Evolutionary conservation across 805 yeast species (phyloP), one percentile per base, ranked within the genome.

Genomic region (Spathaspora arborariae): DNA sequence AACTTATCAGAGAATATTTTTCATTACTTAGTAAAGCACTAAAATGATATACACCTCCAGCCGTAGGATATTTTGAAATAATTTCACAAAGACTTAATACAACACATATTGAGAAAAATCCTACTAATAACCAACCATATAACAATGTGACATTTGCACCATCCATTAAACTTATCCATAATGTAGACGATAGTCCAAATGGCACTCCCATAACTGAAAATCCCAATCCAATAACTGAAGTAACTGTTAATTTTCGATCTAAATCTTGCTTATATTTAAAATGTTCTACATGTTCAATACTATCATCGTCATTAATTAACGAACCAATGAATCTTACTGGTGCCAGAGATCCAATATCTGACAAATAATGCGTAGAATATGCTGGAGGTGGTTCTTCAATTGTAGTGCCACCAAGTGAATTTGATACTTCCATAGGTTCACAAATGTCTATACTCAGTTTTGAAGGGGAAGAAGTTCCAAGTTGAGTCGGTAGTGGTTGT

Each of bases 161-260:
- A 63, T 85, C 87, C 8, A 81, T 74, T 45, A 87, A 65, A 2
- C 88, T 85, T 24, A 84, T 82, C 57, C 84, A 80, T 60, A 87
- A 70, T 1, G 90, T 85, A 2, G 88, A 80, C 8, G 89, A 80
- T 55, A 87, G 75, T 1, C 92, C 90, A 55, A 85, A 75, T 0
- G 91, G 92, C 0, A 88, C 91, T 37, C 88, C 87, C 91, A 87
- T 85, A 26, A 87, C 65, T 1, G 90, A 81, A 59, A 87, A 85
- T 0, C 94, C 92, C 20, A 87, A 67, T 3, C 94, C 96, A 19
- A 87, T 78, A 39, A 87, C 80, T 0, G 91, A 83, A 1, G 81
- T 70, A 9, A 84, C 82, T 0, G 88, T 82, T 46, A 86, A 72
- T 50, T 84, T 81, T 54, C 88, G 74, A 49, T 80, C 81, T 49